A percentile compares a stretch with the other conserved stretches of the same genome.
phyloP scores from a whole-genome alignment of 2,329 filamentous ascomycete species.

The Aureobasidium sp. region DNA sequence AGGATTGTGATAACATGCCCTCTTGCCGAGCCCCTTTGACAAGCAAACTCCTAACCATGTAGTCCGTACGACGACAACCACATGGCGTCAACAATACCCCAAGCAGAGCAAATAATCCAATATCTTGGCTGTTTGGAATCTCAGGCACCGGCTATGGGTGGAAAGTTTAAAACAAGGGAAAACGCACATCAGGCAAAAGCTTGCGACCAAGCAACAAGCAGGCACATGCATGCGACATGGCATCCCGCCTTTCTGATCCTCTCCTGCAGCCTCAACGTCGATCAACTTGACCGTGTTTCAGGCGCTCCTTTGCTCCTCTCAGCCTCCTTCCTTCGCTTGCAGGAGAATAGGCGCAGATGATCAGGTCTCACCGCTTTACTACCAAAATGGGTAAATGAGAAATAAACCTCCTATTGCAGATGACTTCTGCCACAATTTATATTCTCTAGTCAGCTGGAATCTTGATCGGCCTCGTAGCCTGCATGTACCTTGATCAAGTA shows the following conservation, averaged over 20 bases:
- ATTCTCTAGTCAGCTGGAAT: not conserved
- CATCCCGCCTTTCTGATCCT: not conserved
- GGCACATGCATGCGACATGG: not conserved
- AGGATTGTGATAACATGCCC: not conserved
- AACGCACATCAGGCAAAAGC: not conserved
- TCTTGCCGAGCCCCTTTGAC: not conserved
- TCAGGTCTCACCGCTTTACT: not conserved
- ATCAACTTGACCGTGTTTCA: conserved; percentile 9
- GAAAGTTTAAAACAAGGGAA: not conserved
- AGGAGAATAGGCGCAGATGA: not conserved
- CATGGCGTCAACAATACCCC: not conserved
- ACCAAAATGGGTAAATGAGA: not conserved
- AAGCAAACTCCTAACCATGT: not conserved
- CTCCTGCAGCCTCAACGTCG: not conserved
- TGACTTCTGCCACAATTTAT: not conserved
- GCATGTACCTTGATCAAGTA: not conserved
- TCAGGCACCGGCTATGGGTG: not conserved
- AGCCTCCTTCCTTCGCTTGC: not conserved
- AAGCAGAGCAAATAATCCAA: not conserved
- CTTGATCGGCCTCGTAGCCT: not conserved
- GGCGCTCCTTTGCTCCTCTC: not conserved
- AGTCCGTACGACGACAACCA: not conserved
- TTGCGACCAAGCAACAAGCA: not conserved
- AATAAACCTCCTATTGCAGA: not conserved
- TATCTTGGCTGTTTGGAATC: not conserved